These are phyloP conservation scores for Coniochaeta prunicola DNA, from an alignment of 2,329 filamentous ascomycete species.

Conservation along the genomic window DNA sequence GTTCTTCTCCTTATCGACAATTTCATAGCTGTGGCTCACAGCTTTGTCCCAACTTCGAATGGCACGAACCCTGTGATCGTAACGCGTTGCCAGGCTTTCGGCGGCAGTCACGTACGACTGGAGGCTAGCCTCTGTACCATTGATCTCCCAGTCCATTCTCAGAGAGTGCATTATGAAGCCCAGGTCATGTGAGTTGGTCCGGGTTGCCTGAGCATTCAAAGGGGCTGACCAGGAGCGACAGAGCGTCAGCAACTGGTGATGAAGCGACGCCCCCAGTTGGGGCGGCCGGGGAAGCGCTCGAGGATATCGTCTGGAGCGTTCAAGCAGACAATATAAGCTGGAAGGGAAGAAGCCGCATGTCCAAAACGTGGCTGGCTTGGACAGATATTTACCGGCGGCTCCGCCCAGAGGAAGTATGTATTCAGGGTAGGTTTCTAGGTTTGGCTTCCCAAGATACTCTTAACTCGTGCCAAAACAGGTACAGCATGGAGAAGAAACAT, in stretches of 20 bases:
- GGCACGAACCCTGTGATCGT: background rate
- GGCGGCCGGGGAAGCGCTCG: background rate
- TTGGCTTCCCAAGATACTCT: background rate
- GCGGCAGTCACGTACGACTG: background rate
- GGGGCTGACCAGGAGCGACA: background rate
- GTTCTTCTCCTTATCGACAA: slow-evolving; percentile 17
- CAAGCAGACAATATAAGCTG: background rate
- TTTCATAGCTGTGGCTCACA: background rate
- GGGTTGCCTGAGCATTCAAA: background rate
- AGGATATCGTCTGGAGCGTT: background rate
- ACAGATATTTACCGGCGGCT: slow-evolving; percentile 2
- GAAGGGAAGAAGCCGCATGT: slow-evolving; percentile 1
- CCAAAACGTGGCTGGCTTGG: background rate
- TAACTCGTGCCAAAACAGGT: background rate
- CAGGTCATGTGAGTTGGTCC: background rate
- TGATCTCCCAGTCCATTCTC: background rate
- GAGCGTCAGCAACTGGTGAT: background rate
- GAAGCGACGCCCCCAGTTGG: background rate
- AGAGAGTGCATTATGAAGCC: background rate
- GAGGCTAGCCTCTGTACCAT: background rate
- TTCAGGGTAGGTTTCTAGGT: slow-evolving; percentile 6
- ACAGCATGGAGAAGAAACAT: background rate
- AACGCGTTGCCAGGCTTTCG: background rate
- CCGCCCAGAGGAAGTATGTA: slow-evolving; percentile 4
- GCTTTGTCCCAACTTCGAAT: background rate